phyloP scores from a whole-genome alignment of 306 rosid species.

The Pachyrhizus erosus region DNA sequence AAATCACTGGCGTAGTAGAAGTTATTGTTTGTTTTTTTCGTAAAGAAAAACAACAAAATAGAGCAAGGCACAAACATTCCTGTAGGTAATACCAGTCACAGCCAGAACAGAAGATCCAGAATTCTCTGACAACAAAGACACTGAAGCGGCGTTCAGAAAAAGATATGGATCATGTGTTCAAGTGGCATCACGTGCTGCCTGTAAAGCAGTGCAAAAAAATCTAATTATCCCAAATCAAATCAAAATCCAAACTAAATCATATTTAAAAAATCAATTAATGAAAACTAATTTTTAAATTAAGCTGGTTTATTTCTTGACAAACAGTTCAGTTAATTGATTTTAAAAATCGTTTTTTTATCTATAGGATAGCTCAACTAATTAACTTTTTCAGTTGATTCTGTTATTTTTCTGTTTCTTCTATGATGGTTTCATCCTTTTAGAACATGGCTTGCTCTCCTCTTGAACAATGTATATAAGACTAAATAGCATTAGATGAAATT shows the following conservation, averaged over 20 bases:
- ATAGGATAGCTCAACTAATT: not conserved
- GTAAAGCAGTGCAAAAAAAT: not conserved
- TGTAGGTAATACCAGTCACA: not conserved
- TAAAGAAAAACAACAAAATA: not conserved
- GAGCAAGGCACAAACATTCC: conserved; percentile 1
- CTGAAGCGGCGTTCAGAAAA: not conserved
- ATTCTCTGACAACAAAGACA: not conserved
- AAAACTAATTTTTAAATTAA: not conserved
- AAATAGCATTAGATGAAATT: not conserved
- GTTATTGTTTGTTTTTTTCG: not conserved
- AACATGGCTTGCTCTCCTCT: not conserved
- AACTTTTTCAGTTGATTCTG: not conserved
- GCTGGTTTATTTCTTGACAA: not conserved
- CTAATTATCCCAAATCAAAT: not conserved
- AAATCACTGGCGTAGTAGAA: not conserved
- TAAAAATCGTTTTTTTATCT: not conserved
- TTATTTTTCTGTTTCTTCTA: not conserved
- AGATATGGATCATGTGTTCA: not conserved
- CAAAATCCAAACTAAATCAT: not conserved
- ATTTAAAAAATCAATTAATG: not conserved
- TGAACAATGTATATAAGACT: not conserved
- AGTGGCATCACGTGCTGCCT: not conserved
- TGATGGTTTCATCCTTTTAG: not conserved
- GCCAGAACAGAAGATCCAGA: not conserved
- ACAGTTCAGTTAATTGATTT: not conserved